These are phyloP conservation scores for Aaosphaeria pasadenensis DNA, from an alignment of 2,329 filamentous ascomycete genomes.

Conservation along the genomic window DNA sequence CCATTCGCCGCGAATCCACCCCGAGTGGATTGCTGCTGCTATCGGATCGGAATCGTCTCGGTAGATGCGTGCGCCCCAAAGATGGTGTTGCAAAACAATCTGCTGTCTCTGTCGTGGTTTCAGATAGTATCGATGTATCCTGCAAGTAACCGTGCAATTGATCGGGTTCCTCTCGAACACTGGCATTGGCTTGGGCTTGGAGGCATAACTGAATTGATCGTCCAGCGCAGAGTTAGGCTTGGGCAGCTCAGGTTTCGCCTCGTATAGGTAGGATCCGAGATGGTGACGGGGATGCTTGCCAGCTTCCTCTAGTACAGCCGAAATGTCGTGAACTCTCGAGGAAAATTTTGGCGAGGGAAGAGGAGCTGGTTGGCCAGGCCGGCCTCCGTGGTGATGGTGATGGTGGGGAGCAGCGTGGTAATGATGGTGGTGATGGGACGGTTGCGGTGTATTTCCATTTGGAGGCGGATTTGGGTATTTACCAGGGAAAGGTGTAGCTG, in stretches of 20 bases:
- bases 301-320: constrained; percentile 66
- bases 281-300: constrained; percentile 71
- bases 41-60: constrained; percentile 94
- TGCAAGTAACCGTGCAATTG: constrained; percentile 87
- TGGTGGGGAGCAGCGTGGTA: constrained; percentile 35
- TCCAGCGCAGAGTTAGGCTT: constrained; percentile 41
- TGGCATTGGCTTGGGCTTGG: constrained; percentile 69
- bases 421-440: constrained; percentile 38
- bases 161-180: constrained; percentile 69
- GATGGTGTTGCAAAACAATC: constrained; percentile 72
- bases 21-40: constrained; percentile 87
- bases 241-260: constrained; percentile 58
- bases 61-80: constrained; percentile 95
- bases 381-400: constrained; percentile 33
- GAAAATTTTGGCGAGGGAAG: constrained; percentile 55
- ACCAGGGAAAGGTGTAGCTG: constrained; percentile 17
- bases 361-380: constrained; percentile 17
- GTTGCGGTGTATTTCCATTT: constrained; percentile 22
- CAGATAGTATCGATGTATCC: constrained; percentile 78
- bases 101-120: constrained; percentile 69
- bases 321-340: constrained; percentile 56
- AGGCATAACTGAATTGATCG: constrained; percentile 56
- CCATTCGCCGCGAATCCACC: constrained; percentile 91
- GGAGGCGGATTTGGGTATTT: constrained; percentile 26
- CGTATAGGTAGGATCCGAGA: constrained; percentile 81